These are phyloP conservation scores for Penicillium sp. DNA, from an alignment of 2,329 filamentous ascomycete genomes.

Conservation along the genomic window DNA sequence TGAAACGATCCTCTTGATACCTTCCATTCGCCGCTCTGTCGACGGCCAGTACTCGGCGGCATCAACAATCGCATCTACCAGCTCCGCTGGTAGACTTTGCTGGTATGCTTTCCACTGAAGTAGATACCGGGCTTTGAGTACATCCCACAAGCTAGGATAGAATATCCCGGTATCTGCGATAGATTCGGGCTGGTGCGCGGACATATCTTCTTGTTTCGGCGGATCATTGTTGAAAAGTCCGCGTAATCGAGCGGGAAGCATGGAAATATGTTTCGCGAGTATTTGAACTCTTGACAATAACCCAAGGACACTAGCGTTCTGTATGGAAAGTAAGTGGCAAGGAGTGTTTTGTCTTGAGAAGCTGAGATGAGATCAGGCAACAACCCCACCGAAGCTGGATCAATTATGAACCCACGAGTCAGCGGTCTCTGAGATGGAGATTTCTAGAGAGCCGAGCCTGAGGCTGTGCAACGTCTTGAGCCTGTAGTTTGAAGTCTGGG, in stretches of 20 bases:
- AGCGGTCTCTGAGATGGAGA: no score
- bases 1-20: constrained; percentile 18
- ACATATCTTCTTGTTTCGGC: neutral
- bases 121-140: constrained; percentile 33
- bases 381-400: neutral
- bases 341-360: neutral
- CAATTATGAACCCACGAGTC: neutral
- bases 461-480: neutral
- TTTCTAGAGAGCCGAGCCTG: neutral
- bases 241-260: constrained; percentile 2
- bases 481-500: neutral
- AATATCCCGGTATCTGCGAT: constrained; percentile 7
- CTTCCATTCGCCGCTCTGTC: constrained; percentile 18
- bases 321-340: neutral
- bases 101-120: constrained; percentile 28
- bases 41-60: constrained; percentile 39
- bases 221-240: neutral
- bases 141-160: constrained; percentile 33
- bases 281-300: neutral
- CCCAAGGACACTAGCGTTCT: neutral
- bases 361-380: neutral
- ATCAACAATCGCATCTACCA: constrained; percentile 42
- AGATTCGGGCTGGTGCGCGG: neutral
- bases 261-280: neutral
- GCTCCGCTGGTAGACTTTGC: constrained; percentile 33